Percentiles rank a stretch among this genome's conserved stretches.
phyloP scores from a whole-genome alignment of 495 filamentous ascomycete species.

The Cercophora samala region DNA sequence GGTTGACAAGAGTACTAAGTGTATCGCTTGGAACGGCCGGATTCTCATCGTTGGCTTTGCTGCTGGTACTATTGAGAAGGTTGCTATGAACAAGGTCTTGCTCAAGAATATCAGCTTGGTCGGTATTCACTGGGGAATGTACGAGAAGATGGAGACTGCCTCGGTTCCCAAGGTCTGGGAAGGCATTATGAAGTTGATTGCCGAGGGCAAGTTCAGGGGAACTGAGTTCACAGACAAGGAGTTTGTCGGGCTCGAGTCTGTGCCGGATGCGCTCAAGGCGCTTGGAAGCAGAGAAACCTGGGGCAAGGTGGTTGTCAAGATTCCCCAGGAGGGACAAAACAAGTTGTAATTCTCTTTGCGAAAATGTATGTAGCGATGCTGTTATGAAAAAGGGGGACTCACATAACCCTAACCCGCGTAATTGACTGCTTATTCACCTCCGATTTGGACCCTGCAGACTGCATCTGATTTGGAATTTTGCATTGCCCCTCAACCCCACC shows the following conservation, averaged over 20 bases:
- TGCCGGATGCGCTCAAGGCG: conserved; percentile 71
- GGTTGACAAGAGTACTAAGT: conserved; percentile 80
- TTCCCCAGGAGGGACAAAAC: conserved; percentile 65
- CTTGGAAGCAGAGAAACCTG: conserved; percentile 80
- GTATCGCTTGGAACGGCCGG: conserved; percentile 85
- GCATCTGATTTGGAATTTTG: neutral
- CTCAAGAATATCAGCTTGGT: conserved; percentile 92
- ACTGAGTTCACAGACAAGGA: conserved; percentile 79
- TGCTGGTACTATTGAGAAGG: conserved; percentile 83
- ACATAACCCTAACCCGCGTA: conserved; percentile 15
- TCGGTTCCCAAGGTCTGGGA: conserved; percentile 73
- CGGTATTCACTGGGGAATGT: conserved; percentile 88
- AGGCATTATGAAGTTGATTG: conserved; percentile 73
- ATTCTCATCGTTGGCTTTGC: conserved; percentile 89
- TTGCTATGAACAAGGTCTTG: conserved; percentile 85
- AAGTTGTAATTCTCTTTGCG: conserved; percentile 41
- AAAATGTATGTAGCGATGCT: neutral
- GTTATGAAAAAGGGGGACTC: neutral
- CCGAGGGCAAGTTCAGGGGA: conserved; percentile 71
- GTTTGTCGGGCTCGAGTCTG: conserved; percentile 76
- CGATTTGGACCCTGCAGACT: conserved; percentile 2
- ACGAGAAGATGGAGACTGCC: conserved; percentile 67
- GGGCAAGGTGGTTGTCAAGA: conserved; percentile 92
- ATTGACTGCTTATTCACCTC: conserved; percentile 1
- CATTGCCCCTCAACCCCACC: neutral